Evolutionary conservation across 192 early-diverging fungal species (phyloP).

Genomic region (Gonapodya prolifera): DNA sequence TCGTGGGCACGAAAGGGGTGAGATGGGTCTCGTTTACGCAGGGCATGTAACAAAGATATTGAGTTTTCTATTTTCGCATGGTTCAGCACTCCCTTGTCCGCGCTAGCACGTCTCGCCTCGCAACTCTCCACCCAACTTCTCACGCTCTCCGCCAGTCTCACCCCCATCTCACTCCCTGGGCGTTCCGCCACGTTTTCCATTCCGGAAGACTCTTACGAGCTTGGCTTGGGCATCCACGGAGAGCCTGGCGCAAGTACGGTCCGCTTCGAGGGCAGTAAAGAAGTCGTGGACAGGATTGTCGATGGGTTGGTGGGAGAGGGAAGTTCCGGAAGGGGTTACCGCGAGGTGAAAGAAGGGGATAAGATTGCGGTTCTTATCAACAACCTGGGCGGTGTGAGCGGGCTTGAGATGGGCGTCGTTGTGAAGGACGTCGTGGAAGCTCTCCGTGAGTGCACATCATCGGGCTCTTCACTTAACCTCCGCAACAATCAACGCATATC

Average conservation of each 20-base stretch:
- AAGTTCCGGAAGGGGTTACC: slow-evolving; percentile 18
- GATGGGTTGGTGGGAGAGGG: slow-evolving; percentile 25
- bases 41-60: not conserved
- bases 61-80: not conserved
- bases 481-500: not conserved
- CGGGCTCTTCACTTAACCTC: too few relatives aligned
- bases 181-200: slow-evolving; percentile 32
- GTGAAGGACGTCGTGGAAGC: slow-evolving; percentile 54
- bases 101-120: slow-evolving; percentile 39
- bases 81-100: slow-evolving; percentile 23
- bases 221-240: slow-evolving; percentile 77
- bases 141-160: slow-evolving; percentile 66
- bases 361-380: slow-evolving; percentile 60
- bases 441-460: slow-evolving; percentile 10
- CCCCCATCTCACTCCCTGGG: slow-evolving; percentile 64
- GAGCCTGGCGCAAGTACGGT: slow-evolving; percentile 55
- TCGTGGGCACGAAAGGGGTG: slow-evolving; percentile 48
- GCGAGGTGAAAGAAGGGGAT: slow-evolving; percentile 11
- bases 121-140: slow-evolving; percentile 48
- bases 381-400: slow-evolving; percentile 66
- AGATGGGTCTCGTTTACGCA: not conserved
- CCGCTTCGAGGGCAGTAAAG: slow-evolving; percentile 25
- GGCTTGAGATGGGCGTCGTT: slow-evolving; percentile 56
- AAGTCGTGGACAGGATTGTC: slow-evolving; percentile 40
- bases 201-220: slow-evolving; percentile 44